Base-by-base conservation (phyloP, 352 stramenopile genomes). In the Pythium rishiriense region DNA sequence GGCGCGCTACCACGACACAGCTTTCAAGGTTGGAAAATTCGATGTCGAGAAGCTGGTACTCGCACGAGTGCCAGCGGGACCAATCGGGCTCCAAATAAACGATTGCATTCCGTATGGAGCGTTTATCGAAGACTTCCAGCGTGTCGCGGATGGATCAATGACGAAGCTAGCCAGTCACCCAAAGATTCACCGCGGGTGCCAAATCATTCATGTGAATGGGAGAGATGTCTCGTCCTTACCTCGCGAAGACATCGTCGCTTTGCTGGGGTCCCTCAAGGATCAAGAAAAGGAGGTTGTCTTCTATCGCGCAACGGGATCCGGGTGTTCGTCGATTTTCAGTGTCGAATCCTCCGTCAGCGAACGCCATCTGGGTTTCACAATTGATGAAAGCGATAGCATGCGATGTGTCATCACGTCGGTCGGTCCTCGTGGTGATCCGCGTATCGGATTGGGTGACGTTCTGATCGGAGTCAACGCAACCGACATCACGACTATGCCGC, bases 31-130 rank as follows among this genome's bases (percentile, higher is more conserved):
- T 14, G 74, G 72, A 28, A 66, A 57, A 28, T 84, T 72, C 48
- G 81, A 90, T 41, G 63, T 85, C 3, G 81, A 83, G 58, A 88
- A 87, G 58, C 62, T 87, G 11, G 69, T 84, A 42, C 66, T 77
- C 12, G 59, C 76, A 28, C 59, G 70, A 1, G 69, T 74, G n/a
- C 71, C 75, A 0, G 65, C 50, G n/a, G 81, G 81, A 3, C 79
- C 78, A 0, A 62, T 90, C 3, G 81, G 78, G 3, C 47, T 88
- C 8, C 57, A 77, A 22, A 78, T 88, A 41, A 78, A 74, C 33
- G 72, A 87, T 24, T 50, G 42, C 31, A 62, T 83, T 33, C 48
- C 52, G 14, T 76, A 81, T 37, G 73, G 76, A 12, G 81, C 75
- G 6, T 69, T 87, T 55, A 62, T 90, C n/a, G 73, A 86, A 19